Conservation (phyloP, 2,329 filamentous ascomycete genomes). For the Neopestalotiopsis sp. region DNA sequence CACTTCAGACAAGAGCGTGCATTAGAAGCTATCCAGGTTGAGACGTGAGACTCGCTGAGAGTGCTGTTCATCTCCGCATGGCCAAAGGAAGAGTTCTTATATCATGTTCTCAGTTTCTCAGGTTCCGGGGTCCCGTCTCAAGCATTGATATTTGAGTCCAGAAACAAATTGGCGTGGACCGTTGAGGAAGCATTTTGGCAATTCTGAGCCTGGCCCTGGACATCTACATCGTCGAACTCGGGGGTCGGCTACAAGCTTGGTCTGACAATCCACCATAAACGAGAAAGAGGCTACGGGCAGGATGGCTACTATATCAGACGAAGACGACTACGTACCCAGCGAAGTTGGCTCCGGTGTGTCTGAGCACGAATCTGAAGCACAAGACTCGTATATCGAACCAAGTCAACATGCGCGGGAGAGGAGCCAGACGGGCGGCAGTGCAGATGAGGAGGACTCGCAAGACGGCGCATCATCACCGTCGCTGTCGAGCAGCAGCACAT, state of each 20-base stretch:
- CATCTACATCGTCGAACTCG: background rate
- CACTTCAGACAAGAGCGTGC: too few relatives aligned
- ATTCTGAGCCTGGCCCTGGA: too few relatives aligned
- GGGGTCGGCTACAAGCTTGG: background rate
- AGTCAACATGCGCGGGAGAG: background rate
- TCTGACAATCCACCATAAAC: too few relatives aligned
- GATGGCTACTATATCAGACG: constrained; percentile 8
- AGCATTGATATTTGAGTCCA: too few relatives aligned
- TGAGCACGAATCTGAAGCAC: background rate
- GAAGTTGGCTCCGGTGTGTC: background rate
- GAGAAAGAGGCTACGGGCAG: background rate
- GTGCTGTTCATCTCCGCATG: too few relatives aligned
- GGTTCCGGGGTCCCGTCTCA: too few relatives aligned
- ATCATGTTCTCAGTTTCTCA: too few relatives aligned
- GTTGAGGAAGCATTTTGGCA: too few relatives aligned
- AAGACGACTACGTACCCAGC: constrained; percentile 17
- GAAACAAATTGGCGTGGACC: too few relatives aligned
- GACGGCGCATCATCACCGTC: background rate
- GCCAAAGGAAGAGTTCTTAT: too few relatives aligned
- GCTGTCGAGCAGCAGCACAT: constrained; percentile 8
- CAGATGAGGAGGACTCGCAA: background rate
- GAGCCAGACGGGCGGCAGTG: background rate
- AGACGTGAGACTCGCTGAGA: too few relatives aligned
- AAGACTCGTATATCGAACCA: background rate
- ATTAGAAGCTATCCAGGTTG: too few relatives aligned